Percentiles rank a stretch among this genome's conserved stretches.
Evolutionary conservation across 2,329 filamentous ascomycete genomes (phyloP).

Genomic region (Bertia moriformis): DNA sequence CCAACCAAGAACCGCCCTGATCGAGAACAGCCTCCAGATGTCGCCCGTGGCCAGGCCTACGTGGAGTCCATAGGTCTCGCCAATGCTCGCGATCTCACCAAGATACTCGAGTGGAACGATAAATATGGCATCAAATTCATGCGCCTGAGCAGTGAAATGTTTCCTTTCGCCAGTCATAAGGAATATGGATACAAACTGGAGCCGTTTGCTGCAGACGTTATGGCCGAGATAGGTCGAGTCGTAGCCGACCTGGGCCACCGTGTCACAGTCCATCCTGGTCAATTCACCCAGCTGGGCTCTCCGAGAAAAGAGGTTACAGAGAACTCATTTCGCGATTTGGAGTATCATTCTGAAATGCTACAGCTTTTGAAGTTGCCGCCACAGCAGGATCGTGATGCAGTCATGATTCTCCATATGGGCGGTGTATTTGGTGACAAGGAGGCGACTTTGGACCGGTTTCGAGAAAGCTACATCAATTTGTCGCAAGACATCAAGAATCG

Average conservation of each 20-base stretch:
- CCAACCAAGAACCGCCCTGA: constrained; percentile 76
- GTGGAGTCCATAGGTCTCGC: constrained; percentile 65
- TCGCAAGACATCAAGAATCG: constrained; percentile 61
- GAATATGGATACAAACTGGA: constrained; percentile 76
- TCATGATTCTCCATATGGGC: constrained; percentile 91
- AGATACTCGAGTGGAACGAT: constrained; percentile 85
- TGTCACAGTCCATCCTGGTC: constrained; percentile 79
- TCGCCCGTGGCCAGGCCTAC: constrained; percentile 53
- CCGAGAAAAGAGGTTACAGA: constrained; percentile 64
- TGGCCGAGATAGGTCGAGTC: constrained; percentile 64
- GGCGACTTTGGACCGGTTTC: constrained; percentile 65
- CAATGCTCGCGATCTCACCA: constrained; percentile 70
- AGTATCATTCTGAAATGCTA: constrained; percentile 79
- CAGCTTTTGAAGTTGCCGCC: constrained; percentile 61
- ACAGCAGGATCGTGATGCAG: constrained; percentile 69
- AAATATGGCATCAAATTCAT: constrained; percentile 85
- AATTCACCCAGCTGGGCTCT: constrained; percentile 83
- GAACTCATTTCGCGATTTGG: constrained; percentile 65
- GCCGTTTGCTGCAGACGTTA: constrained; percentile 64
- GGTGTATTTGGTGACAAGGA: constrained; percentile 77
- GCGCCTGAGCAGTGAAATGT: constrained; percentile 89
- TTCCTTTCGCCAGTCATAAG: constrained; percentile 81
- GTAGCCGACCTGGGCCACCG: constrained; percentile 69
- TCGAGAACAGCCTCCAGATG: constrained; percentile 50
- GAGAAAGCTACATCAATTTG: constrained; percentile 55